Base-by-base conservation (phyloP, 805 yeast genomes). In the Candida ortonii region DNA sequence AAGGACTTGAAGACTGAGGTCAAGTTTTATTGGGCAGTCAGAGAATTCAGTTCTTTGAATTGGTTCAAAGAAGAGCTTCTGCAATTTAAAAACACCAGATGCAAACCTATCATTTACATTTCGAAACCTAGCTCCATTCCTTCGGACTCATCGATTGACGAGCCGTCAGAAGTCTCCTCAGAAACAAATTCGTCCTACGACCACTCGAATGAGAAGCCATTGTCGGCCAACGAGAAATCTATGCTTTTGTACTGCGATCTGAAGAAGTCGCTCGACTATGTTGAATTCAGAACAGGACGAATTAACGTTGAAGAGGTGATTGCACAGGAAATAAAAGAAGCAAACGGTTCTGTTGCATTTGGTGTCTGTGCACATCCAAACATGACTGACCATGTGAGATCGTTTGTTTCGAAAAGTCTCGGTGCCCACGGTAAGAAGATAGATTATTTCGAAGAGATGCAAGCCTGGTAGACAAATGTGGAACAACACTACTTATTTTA, bases 11-110 rank as follows among this genome's bases (percentile, higher is more conserved):
- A 59, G 27, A 64, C 58, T 16, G 52, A 55, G 25, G 56, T 68
- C 19, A 70, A 72, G 37, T 65, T 84, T 34, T 59, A 72, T 22
- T 86, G 95, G 95, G 68, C 72, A 7, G 65, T 83, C 7, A 65
- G 80, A 36, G 74, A 77, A 22, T 62, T 66, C 39, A 59, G 61
- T 25, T 69, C 79, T 6, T 51, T 84, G 15, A 52, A 60, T 27
- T 72, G 79, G 77, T 72, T 73, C 38, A 52, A 56, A 21, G 67
- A 66, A 9, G 80, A 76, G 42, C 61, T 41, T 41, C 42, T 41
- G 18, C 50, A 57, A 17, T 59, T 70, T 19, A 55, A 56, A 28
- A 49, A 49, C 25, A 52, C 68, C 3, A 49, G 35, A 5, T 52
- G 66, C 26, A 59, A 64, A 35, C 60, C 72, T 9, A 46, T 65